Percentiles rank a stretch among this genome's conserved stretches.
Conservation (phyloP, 495 filamentous ascomycete species). For the Aspergillus indologenus region DNA sequence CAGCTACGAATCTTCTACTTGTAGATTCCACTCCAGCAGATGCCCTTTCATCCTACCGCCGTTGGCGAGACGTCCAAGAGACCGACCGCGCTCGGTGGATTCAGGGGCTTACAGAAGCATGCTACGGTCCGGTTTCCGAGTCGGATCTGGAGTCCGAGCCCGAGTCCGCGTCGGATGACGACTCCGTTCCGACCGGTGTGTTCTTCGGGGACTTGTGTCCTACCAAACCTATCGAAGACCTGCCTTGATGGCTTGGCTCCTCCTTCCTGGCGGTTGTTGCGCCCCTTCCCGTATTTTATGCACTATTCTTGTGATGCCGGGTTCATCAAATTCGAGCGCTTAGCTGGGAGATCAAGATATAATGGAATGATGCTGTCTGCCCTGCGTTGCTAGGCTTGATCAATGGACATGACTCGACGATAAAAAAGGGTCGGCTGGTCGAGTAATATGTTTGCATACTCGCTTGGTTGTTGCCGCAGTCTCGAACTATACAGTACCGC, state of each 20-base stretch:
- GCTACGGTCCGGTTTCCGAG: conserved; percentile 57
- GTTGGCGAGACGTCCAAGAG: conserved; percentile 64
- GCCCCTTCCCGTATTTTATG: no score
- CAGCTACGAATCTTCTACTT: conserved; percentile 8
- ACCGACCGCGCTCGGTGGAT: conserved; percentile 66
- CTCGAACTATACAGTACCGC: neutral
- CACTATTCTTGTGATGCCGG: no score
- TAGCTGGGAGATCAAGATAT: no score
- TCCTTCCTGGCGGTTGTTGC: neutral
- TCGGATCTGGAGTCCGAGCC: conserved; percentile 60
- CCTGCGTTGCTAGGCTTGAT: no score
- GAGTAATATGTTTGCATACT: no score
- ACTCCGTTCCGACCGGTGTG: conserved; percentile 62
- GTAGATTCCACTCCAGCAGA: conserved; percentile 6
- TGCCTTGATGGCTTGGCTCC: neutral
- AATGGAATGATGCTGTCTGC: no score
- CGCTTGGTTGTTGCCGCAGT: neutral
- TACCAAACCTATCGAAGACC: conserved; percentile 13
- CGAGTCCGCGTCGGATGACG: conserved; percentile 31
- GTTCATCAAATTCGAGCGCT: no score
- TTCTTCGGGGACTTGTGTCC: conserved; percentile 69
- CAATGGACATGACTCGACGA: no score
- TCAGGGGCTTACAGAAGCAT: conserved; percentile 61
- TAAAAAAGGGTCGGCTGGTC: no score
- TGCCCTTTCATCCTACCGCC: conserved; percentile 30